Evolutionary conservation across 2,329 filamentous ascomycete genomes (phyloP).

Genomic region (Raffaelea deltoideospora): DNA sequence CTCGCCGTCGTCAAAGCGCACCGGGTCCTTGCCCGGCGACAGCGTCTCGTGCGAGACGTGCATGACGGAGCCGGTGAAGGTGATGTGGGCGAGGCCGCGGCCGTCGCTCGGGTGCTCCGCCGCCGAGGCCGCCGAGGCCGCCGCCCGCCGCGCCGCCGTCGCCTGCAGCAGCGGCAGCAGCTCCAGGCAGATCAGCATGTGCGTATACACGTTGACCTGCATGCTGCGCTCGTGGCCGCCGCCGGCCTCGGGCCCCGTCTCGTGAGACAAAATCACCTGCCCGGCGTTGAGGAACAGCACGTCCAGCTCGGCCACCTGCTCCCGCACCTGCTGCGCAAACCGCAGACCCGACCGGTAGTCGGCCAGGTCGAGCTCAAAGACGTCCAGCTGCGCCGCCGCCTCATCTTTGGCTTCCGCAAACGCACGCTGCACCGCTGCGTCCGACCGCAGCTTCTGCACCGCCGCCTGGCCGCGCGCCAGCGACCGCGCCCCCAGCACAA

Average conservation of each 20-base stretch:
- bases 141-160: neutral
- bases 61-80: neutral
- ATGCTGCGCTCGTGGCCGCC: slow-evolving; percentile 1
- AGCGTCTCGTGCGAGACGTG: neutral
- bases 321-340: neutral
- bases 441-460: neutral
- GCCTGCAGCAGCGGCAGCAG: neutral
- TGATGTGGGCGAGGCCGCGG: neutral
- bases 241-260: neutral
- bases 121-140: too few relatives aligned
- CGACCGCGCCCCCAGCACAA: neutral
- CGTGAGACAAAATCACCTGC: neutral
- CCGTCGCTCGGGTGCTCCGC: too few relatives aligned
- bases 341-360: neutral
- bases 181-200: neutral
- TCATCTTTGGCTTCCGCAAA: neutral
- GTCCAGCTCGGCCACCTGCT: neutral
- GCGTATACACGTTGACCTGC: slow-evolving; percentile 1
- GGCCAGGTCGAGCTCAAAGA: neutral
- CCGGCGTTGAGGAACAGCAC: neutral
- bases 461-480: neutral
- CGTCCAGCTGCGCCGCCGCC: too few relatives aligned
- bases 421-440: neutral
- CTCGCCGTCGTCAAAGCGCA: neutral
- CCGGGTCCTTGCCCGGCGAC: neutral